Percentiles rank a stretch among this genome's conserved stretches.
These are phyloP conservation scores for Didymella lethalis DNA, from an alignment of 2,329 filamentous ascomycete species.

Conservation along the genomic window DNA sequence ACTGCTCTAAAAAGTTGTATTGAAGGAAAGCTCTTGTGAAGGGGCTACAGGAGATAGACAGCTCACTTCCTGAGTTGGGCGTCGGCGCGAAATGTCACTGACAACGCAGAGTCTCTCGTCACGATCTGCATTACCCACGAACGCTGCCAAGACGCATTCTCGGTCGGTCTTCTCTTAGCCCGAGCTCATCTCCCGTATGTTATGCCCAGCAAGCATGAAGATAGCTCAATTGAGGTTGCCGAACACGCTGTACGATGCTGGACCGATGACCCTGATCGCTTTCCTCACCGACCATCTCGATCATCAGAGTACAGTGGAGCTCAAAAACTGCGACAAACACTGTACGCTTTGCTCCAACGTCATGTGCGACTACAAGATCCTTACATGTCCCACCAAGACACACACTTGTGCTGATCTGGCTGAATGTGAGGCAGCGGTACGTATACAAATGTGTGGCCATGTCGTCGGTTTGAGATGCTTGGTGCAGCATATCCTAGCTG, in stretches of 20 bases:
- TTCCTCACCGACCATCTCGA: neutral
- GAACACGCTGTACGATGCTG: neutral
- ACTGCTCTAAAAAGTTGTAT: neutral
- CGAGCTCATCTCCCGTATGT: neutral
- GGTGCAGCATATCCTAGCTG: neutral
- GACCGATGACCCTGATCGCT: neutral
- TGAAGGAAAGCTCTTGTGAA: neutral
- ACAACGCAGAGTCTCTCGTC: neutral
- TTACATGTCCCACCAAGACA: no score
- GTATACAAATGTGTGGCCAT: neutral
- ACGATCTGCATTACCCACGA: neutral
- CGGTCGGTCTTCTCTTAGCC: neutral
- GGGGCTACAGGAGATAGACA: no score
- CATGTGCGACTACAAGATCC: slow-evolving; percentile 5
- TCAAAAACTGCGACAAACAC: neutral
- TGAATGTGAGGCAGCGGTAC: slow-evolving; percentile 1
- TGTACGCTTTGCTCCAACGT: neutral
- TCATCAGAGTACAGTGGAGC: neutral
- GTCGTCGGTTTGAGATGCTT: neutral
- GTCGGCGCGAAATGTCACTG: neutral
- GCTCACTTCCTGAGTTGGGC: neutral
- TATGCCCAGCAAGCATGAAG: neutral
- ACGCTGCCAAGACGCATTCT: neutral
- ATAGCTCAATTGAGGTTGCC: neutral
- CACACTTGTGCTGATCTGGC: neutral